phyloP scores from a whole-genome alignment of 2,329 filamentous ascomycete genomes.

The Camptophora hylomeconis region DNA sequence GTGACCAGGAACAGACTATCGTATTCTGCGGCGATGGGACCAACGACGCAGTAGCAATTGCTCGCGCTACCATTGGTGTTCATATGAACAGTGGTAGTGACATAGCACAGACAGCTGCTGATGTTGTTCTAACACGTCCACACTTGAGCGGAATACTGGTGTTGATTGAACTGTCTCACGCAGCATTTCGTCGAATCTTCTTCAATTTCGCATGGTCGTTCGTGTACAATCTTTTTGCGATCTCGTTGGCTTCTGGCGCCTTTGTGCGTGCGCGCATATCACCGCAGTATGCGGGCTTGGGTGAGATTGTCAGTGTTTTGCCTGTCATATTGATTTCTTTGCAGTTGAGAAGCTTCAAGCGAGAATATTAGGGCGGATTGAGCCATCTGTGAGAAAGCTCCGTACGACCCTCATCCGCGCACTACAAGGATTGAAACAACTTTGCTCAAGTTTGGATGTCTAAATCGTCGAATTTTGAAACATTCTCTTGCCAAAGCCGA shows the following conservation, averaged over 20 bases:
- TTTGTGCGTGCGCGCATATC: constrained; percentile 48
- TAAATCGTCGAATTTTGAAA: too few species aligned
- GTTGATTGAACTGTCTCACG: constrained; percentile 41
- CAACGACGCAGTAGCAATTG: constrained; percentile 63
- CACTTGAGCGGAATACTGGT: constrained; percentile 43
- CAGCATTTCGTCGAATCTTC: constrained; percentile 35
- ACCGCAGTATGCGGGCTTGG: constrained; percentile 53
- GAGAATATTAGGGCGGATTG: too few species aligned
- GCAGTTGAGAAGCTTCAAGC: too few species aligned
- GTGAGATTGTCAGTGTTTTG: constrained; percentile 61
- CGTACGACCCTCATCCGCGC: too few species aligned
- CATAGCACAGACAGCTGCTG: constrained; percentile 52
- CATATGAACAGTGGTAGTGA: constrained; percentile 51
- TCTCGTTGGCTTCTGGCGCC: constrained; percentile 53
- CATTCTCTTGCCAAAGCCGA: too few species aligned
- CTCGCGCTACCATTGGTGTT: constrained; percentile 57
- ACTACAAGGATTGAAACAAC: too few species aligned
- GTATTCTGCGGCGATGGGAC: constrained; percentile 68
- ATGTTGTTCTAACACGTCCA: constrained; percentile 53
- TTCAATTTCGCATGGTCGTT: constrained; percentile 56
- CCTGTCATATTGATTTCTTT: constrained; percentile 57
- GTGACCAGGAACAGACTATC: constrained; percentile 24
- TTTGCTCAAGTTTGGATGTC: too few species aligned
- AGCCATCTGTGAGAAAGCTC: too few species aligned
- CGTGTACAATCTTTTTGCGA: constrained; percentile 56